These are phyloP conservation scores for Spergularia marina DNA, from an alignment of 148 eudicot genomes.

Conservation along the genomic window DNA sequence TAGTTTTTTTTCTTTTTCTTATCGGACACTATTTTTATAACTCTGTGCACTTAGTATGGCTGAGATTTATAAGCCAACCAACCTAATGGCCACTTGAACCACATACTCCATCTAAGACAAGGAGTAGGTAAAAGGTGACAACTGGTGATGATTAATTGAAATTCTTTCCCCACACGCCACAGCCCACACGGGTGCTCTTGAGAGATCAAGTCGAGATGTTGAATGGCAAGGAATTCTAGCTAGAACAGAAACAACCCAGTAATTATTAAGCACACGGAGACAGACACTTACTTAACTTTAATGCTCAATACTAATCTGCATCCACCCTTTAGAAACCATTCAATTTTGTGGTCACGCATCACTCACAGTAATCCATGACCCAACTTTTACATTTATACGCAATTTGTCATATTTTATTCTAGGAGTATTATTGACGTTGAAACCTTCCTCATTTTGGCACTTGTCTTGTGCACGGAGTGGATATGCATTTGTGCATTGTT, in stretches of 20 bases:
- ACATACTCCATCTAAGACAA: neutral
- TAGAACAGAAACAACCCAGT: neutral
- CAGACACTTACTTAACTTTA: neutral
- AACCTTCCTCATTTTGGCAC: neutral
- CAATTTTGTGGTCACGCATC: neutral
- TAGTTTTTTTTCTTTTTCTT: too few relatives aligned
- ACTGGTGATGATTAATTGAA: neutral
- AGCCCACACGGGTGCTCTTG: neutral
- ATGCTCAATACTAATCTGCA: neutral
- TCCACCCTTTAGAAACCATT: neutral
- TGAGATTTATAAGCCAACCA: too few relatives aligned
- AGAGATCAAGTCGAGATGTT: neutral
- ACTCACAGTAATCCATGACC: conserved; percentile 8
- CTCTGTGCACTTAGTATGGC: too few relatives aligned
- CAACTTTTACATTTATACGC: neutral
- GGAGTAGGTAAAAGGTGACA: neutral
- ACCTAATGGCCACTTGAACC: neutral
- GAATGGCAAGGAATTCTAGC: neutral
- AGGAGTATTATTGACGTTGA: neutral
- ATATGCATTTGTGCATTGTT: too few relatives aligned
- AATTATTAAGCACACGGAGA: neutral
- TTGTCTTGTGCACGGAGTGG: too few relatives aligned
- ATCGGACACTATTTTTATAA: too few relatives aligned
- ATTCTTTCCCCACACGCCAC: conserved; percentile 1
- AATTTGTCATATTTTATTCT: neutral